Base-by-base conservation (phyloP, 345 rosid species). In the Sapria himalayana region DNA sequence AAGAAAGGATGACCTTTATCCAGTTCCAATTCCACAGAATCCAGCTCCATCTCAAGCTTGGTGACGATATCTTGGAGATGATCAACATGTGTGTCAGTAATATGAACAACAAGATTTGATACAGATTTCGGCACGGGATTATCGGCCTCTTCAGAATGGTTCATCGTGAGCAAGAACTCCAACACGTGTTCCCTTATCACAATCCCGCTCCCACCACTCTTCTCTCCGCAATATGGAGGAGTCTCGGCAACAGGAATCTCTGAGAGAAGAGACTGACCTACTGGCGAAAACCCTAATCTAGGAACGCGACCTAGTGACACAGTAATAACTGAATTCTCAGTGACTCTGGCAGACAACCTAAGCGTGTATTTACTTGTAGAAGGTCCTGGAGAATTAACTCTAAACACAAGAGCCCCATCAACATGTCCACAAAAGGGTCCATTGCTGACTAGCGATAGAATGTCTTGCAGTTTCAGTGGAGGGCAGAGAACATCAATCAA, bases 131-230 rank as follows among this genome's bases (percentile, higher is more conserved):
- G 99, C 9, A 91, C 95, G 15, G 86, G 95, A 56, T 91, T 91
- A 56, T 91, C 99, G 39, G 93, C 95, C 67, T 74, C 95, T 65
- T 91, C 95, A 11, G 99, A 80, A 49, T 91, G 99, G 52, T 84
- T 91, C 99, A 84, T 91, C 1, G 85, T 91, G 49, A 91, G 38
- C 25, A 91, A 65, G 46, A 84, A 91, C 45, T 91, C 99, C 29
- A 91, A 86, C 59, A 91, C 95, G 61, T 91, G 99, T 59, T 84
- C 99, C 59, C 66, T 72, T n/a, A 91, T 84, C 43, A 91, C 93
- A 51, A 69, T 62, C 48, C 78, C 92, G 9, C 72, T 57, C 33
- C 67, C 63, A 33, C 72, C 84, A 61, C 54, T 71, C n/a, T 43
- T 66, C 50, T 66, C 78, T 42, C 66, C 69, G 11, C 29, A 29